Percentiles rank a stretch among this genome's conserved stretches.
phyloP scores from a whole-genome alignment of 108 stramenopile species.

The Asterionellopsis glacialis region DNA sequence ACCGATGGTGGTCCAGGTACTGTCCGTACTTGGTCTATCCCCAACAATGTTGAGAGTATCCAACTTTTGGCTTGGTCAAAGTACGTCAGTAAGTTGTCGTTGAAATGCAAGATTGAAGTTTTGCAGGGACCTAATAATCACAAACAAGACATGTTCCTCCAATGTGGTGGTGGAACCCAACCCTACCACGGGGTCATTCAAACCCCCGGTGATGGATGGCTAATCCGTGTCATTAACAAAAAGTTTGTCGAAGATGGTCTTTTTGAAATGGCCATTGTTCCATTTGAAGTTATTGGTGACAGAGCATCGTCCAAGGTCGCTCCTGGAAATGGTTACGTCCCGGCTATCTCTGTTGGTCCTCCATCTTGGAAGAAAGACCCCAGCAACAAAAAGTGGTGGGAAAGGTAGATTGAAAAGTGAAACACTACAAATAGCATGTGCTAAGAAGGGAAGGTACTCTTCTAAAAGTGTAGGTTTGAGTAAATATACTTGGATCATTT shows the following conservation, averaged over 20 bases:
- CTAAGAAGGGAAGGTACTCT: too few relatives aligned
- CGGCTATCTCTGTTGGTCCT: too few relatives aligned
- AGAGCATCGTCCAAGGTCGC: not conserved
- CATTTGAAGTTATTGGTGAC: conserved; percentile 28
- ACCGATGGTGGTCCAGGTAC: conserved; percentile 32
- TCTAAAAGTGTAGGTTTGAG: too few relatives aligned
- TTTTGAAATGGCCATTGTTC: conserved; percentile 42
- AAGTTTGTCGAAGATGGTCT: conserved; percentile 60
- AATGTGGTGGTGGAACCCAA: conserved; percentile 58
- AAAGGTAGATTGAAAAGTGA: too few relatives aligned
- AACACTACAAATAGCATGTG: too few relatives aligned
- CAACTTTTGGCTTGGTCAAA: conserved; percentile 55
- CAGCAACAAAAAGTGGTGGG: too few relatives aligned
- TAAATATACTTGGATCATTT: too few relatives aligned
- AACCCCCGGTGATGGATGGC: conserved; percentile 54
- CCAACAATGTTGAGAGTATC: conserved; percentile 52
- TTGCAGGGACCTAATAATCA: conserved; percentile 55
- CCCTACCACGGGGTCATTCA: conserved; percentile 57
- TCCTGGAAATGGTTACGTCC: too few relatives aligned
- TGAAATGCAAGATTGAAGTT: conserved; percentile 51
- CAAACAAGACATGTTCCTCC: conserved; percentile 44
- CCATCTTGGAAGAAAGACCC: too few relatives aligned
- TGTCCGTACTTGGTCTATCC: conserved; percentile 58
- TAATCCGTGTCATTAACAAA: conserved; percentile 41
- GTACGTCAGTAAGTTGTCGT: conserved; percentile 64